Base-by-base conservation (phyloP, 768 basidiomycete species). In the Antrodiella citrinella region DNA sequence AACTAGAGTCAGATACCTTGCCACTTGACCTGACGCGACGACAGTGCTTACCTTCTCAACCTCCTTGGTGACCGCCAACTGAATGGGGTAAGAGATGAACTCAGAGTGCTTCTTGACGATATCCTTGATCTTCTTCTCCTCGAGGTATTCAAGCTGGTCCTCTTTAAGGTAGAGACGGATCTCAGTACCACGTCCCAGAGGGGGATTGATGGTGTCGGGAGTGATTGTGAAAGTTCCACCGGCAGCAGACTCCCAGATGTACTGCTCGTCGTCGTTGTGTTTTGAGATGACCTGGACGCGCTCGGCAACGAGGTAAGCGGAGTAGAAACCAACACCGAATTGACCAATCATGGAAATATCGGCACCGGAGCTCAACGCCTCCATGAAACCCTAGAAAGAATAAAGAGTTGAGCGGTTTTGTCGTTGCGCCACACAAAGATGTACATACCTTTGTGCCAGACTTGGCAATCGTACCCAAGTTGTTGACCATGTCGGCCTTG, bases 281-380 rank as follows among this genome's bases (percentile, higher is more conserved):
- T 99, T 99, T 57, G 94, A 92, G 72, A 97, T 86, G 66, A 99
- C 92, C 71, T 96, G 94, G 3, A 99, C 95, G 58, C 86, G 86
- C 74, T 99, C 95, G 60, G 95, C 94, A 58, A 99, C 94, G 62
- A 99, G 91, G 81, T 98, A 98, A 13, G 91, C 90, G 44, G 95
- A 97, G 83, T 99, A 98, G 85, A 98, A 98, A 76, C 95, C 95
- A 69, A 99, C 95, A 93, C 95, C 91, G 71, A 96, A 95, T 76
- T 94, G 90, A 72, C 91, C 91, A 64, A 95, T 96, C 94, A 97
- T 97, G 63, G 87, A 88, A 54, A 91, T 90, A 63, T 91, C 87
- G 51, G 88, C 88, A 57, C 88, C 88, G 26, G 87, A 87, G 67
- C 75, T 82, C 54, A 97, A 80, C 48, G 96, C 95, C 77, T 99